Evolutionary conservation across 2,329 filamentous ascomycete species (phyloP).

Genomic region (Periconia sp.): DNA sequence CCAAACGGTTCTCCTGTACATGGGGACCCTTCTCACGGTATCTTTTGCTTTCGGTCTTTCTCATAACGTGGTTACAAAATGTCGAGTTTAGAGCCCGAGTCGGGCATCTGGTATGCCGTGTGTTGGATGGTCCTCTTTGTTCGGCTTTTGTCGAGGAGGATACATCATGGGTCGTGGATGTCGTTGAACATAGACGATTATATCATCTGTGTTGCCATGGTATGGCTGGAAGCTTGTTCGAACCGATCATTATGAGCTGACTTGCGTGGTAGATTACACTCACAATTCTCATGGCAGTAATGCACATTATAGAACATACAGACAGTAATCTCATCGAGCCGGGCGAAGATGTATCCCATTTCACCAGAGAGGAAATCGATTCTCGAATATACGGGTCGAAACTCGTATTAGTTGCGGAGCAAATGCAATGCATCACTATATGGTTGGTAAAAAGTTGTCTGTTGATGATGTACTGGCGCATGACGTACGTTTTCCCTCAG

Average conservation of each 20-base stretch:
- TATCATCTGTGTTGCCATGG: conserved; percentile 39
- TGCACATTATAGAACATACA: conserved; percentile 34
- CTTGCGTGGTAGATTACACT: conserved; percentile 25
- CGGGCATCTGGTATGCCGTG: conserved; percentile 35
- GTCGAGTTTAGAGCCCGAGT: conserved; percentile 36
- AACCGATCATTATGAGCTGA: conserved; percentile 5
- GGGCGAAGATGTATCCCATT: conserved; percentile 30
- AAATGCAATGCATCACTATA: conserved; percentile 50
- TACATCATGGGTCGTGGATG: conserved; percentile 36
- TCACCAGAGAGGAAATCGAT: conserved; percentile 41
- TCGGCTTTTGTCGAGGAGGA: conserved; percentile 29
- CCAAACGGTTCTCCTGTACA: background rate
- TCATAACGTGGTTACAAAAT: conserved; percentile 6
- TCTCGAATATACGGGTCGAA: conserved; percentile 56
- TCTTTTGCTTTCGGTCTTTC: background rate
- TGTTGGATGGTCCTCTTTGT: conserved; percentile 38
- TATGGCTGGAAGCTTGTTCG: conserved; percentile 10
- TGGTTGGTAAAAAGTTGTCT: conserved; percentile 59
- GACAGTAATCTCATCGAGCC: conserved; percentile 41
- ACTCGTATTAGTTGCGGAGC: conserved; percentile 56
- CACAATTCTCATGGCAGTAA: conserved; percentile 35
- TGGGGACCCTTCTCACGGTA: background rate
- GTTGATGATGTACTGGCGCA: conserved; percentile 55
- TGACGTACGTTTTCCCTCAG: conserved; percentile 41
- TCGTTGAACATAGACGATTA: conserved; percentile 39